Evolutionary conservation across 805 yeast genomes (phyloP).

Genomic region (Saccharomycopsis synnaedendra): DNA sequence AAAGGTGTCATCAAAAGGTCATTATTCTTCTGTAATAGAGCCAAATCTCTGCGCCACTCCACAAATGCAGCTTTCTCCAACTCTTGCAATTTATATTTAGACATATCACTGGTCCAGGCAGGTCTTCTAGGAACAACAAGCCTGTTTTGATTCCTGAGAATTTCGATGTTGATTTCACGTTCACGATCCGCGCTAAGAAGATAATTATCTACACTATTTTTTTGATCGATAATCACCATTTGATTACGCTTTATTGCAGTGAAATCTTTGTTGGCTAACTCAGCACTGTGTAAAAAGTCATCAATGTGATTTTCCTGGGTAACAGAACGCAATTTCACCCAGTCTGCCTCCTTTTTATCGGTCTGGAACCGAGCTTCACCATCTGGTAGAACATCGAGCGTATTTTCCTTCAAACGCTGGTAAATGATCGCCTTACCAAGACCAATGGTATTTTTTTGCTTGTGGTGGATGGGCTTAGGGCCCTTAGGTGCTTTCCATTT

Average conservation of each 20-base stretch:
- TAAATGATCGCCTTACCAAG: conserved; percentile 76
- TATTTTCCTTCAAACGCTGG: conserved; percentile 58
- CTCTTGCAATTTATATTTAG: conserved; percentile 69
- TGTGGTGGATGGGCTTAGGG: conserved; percentile 80
- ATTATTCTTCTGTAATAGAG: conserved; percentile 70
- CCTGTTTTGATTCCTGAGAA: conserved; percentile 54
- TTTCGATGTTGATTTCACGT: conserved; percentile 44
- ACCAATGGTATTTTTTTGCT: conserved; percentile 75
- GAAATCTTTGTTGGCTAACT: conserved; percentile 91
- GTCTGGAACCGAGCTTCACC: conserved; percentile 88
- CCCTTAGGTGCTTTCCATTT: conserved; percentile 88
- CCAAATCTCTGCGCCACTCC: conserved; percentile 89
- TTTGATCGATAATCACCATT: conserved; percentile 74
- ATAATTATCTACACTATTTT: conserved; percentile 30
- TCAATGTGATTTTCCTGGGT: conserved; percentile 92
- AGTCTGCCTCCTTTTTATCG: conserved; percentile 62
- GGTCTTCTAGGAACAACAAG: conserved; percentile 93
- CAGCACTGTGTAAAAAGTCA: conserved; percentile 92
- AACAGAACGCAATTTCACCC: conserved; percentile 87
- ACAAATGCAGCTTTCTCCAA: conserved; percentile 84
- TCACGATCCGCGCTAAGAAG: conserved; percentile 59
- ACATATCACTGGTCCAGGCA: conserved; percentile 61
- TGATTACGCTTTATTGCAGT: conserved; percentile 80
- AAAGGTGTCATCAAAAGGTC: conserved; percentile 85
- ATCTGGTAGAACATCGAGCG: conserved; percentile 63